Conservation (phyloP, 495 filamentous ascomycete species). For the Penicillium steckii region DNA sequence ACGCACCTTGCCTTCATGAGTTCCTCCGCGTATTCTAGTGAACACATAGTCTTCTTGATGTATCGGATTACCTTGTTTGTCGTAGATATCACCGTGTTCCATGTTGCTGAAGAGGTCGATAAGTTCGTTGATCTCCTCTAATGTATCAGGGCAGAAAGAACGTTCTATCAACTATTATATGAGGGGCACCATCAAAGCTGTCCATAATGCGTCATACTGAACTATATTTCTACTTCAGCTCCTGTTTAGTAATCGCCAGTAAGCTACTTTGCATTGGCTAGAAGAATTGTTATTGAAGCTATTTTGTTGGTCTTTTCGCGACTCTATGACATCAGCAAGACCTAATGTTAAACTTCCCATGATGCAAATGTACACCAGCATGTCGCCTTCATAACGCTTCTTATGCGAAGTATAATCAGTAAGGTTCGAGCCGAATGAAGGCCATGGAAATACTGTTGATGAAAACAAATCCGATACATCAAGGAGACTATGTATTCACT, state of each 20-base stretch:
- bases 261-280: background rate
- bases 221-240: no score
- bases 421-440: no score
- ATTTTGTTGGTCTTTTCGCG: no score
- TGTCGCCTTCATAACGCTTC: background rate
- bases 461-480: conserved; percentile 6
- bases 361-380: background rate
- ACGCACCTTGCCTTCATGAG: conserved; percentile 11
- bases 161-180: background rate
- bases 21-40: conserved; percentile 10
- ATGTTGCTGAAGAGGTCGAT: background rate
- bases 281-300: no score
- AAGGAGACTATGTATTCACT: conserved; percentile 12
- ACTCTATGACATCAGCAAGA: background rate
- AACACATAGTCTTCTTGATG: conserved; percentile 11
- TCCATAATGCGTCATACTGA: no score
- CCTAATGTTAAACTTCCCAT: background rate
- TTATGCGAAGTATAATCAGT: background rate
- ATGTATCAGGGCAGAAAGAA: background rate
- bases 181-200: no score
- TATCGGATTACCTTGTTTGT: conserved; percentile 10
- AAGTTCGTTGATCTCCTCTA: background rate
- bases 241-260: no score
- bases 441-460: no score
- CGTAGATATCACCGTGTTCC: conserved; percentile 1